A percentile compares a stretch with the other conserved stretches of the same genome.
Conservation (phyloP, 495 filamentous ascomycete genomes). For the Usnea hakonensis region DNA sequence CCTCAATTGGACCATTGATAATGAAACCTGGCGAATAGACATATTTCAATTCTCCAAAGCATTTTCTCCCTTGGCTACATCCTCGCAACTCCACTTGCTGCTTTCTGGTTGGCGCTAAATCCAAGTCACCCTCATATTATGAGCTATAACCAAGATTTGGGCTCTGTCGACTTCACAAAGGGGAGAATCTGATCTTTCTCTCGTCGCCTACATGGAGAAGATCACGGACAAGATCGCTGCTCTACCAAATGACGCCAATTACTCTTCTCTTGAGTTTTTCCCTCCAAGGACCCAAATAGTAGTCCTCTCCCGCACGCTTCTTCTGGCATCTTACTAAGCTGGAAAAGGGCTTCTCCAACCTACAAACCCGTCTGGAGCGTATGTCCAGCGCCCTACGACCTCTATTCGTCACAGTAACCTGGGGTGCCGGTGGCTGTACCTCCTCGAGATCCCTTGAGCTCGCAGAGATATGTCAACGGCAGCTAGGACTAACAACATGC, state of each 20-base stretch:
- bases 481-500: conserved; percentile 87
- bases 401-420: conserved; percentile 94
- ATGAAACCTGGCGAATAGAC: neutral
- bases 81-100: neutral
- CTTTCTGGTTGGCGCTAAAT: neutral
- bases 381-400: conserved; percentile 88
- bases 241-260: conserved; percentile 69
- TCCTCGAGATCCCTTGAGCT: conserved; percentile 84
- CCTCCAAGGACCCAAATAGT: conserved; percentile 93
- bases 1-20: neutral
- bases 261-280: conserved; percentile 98
- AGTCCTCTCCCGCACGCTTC: conserved; percentile 3
- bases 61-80: neutral
- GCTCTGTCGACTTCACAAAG: neutral
- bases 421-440: conserved; percentile 93
- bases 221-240: conserved; percentile 96
- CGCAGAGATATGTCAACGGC: conserved; percentile 89
- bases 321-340: conserved; percentile 21
- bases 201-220: conserved; percentile 58
- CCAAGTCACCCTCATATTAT: neutral
- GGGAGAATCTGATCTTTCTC: neutral
- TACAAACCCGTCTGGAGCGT: conserved; percentile 85
- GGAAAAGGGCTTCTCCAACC: conserved; percentile 72
- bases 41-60: neutral
- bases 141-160: neutral